These are phyloP conservation scores for Phaeoacremonium minimum DNA, from an alignment of 2,329 filamentous ascomycete species.

Conservation along the genomic window DNA sequence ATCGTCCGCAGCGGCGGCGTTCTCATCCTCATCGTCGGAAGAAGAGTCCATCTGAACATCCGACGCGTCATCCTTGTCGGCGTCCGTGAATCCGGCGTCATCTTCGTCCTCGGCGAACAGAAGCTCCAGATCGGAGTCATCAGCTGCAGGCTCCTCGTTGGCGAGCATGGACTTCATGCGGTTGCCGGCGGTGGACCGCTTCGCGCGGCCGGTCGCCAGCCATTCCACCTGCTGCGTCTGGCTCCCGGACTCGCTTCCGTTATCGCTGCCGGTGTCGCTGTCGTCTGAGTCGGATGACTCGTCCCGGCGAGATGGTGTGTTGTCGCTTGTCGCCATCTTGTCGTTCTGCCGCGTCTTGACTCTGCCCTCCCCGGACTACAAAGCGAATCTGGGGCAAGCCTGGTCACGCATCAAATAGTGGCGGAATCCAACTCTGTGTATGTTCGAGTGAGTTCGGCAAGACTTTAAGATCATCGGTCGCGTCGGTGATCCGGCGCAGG, in stretches of 20 bases:
- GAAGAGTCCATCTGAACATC: slow-evolving; percentile 87
- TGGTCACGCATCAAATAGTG: too few species aligned
- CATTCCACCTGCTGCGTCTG: slow-evolving; percentile 49
- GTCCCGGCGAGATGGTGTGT: too few species aligned
- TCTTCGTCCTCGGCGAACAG: slow-evolving; percentile 72
- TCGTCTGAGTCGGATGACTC: slow-evolving; percentile 27
- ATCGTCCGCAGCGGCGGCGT: slow-evolving; percentile 58
- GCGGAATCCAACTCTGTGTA: too few species aligned
- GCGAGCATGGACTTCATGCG: slow-evolving; percentile 75
- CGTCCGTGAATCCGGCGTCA: slow-evolving; percentile 66
- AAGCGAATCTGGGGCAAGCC: too few species aligned
- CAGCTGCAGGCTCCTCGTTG: slow-evolving; percentile 57
- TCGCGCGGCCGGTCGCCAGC: slow-evolving; percentile 68
- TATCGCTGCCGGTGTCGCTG: slow-evolving; percentile 30
- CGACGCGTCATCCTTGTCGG: slow-evolving; percentile 57
- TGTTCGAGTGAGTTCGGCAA: too few species aligned
- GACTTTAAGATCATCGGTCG: too few species aligned
- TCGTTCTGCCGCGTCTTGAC: too few species aligned
- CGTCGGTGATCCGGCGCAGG: too few species aligned
- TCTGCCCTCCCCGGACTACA: too few species aligned
- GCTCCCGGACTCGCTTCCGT: slow-evolving; percentile 19
- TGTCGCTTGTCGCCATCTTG: too few species aligned
- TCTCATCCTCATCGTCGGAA: slow-evolving; percentile 69
- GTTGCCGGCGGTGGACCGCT: slow-evolving; percentile 78
- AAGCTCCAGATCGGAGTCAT: slow-evolving; percentile 61